Base-by-base conservation (phyloP, 2,329 filamentous ascomycete genomes). In the Fusarium sp. region DNA sequence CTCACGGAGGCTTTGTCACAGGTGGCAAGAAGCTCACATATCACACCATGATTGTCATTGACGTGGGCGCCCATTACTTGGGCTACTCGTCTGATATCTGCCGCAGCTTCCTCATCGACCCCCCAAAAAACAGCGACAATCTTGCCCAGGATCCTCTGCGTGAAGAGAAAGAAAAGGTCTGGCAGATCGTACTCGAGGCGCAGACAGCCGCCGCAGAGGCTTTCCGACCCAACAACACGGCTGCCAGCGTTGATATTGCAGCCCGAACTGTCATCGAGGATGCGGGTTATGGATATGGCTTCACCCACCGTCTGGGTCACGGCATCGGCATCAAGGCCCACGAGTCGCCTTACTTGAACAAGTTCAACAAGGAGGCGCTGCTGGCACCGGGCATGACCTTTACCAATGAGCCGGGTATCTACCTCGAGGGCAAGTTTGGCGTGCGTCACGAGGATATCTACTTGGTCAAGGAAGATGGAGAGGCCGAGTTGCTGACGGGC, bases 281-380 rank as follows among this genome's bases (percentile, higher is more conserved):
- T 11, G 88, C 87, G 0, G 89, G 88, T 0, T 91, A 91, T 62
- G 88, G 86, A 0, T 79, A 84, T 18, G 83, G 82, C 0, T 91
- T 91, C 66, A 91, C 89, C 1, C 89, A 91, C 69, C 84, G 89
- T 2, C 80, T 91, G 1, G 89, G 89, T 1, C 89, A 91, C 70
- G 87, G 89, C 2, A 90, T 91, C 50, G 89, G 89, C 0, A 90
- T 91, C 74, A 91, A 91, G 78, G 89, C 89, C 1, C 89, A 91
- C 67, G 89, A 91, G 73, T 88, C 87, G 31, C 89, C 89, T 0
- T 91, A 91, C 68, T 78, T 91, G 34, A 90, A 91, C 74, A 88
- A 90, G 72, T 89, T 87, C 61, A 91, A 91, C 70, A 80, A 79
- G 3, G 77, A 74, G 2, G 79, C 81, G 0, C 71, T 79, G 1